Conservation (phyloP, 768 basidiomycete species). For the Lanmaoa rubissima region DNA sequence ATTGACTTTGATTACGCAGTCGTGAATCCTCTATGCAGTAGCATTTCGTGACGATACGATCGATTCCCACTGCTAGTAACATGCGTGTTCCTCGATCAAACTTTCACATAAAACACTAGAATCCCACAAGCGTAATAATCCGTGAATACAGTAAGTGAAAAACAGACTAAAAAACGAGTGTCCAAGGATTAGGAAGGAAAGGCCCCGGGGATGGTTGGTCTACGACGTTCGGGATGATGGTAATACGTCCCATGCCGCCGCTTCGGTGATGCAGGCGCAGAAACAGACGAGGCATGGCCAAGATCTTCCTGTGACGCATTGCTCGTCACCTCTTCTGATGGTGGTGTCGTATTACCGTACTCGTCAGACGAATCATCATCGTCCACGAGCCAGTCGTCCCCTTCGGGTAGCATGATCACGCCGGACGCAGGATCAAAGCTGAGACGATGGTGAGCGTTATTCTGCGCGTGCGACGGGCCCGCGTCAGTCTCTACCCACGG, state of each 20-base stretch:
- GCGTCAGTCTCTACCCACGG: conserved; percentile 57
- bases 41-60: not conserved
- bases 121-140: not conserved
- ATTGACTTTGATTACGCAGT: too few species aligned
- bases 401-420: conserved; percentile 84
- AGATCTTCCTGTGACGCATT: conserved; percentile 27
- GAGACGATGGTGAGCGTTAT: conserved; percentile 49
- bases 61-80: not conserved
- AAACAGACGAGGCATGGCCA: conserved; percentile 13
- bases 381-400: conserved; percentile 60
- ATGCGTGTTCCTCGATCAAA: not conserved
- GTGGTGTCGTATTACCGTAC: conserved; percentile 36
- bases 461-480: conserved; percentile 23
- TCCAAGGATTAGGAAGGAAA: conserved; percentile 34
- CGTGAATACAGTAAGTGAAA: not conserved
- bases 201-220: conserved; percentile 58
- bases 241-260: conserved; percentile 78
- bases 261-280: conserved; percentile 37
- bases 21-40: too few species aligned
- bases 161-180: not conserved
- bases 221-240: conserved; percentile 73
- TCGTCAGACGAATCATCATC: conserved; percentile 46
- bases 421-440: conserved; percentile 87
- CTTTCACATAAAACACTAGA: not conserved
- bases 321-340: conserved; percentile 17